These are phyloP conservation scores for Roridomyces roridus DNA, from an alignment of 768 basidiomycete genomes.

Conservation along the genomic window DNA sequence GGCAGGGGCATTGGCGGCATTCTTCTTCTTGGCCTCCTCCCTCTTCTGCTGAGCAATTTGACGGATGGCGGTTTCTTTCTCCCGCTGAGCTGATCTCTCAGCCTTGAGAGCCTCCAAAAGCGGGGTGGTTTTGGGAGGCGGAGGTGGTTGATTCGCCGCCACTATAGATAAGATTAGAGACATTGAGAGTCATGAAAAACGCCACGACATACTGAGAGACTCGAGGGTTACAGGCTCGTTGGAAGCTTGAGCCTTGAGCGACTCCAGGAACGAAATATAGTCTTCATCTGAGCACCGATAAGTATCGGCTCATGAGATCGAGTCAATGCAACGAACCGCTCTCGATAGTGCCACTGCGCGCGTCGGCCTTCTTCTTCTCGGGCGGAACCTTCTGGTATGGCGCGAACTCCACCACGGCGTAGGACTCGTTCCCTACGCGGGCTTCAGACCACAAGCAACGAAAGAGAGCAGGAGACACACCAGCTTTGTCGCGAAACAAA, in stretches of 20 bases:
- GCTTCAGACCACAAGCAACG: constrained; percentile 1
- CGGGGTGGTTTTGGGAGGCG: constrained; percentile 83
- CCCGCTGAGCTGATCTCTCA: constrained; percentile 74
- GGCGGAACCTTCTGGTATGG: constrained; percentile 87
- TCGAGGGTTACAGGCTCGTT: constrained; percentile 70
- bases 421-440: constrained; percentile 82
- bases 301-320: not conserved
- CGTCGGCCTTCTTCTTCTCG: constrained; percentile 79
- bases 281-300: constrained; percentile 66
- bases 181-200: not conserved
- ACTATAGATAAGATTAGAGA: constrained; percentile 45
- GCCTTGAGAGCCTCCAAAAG: constrained; percentile 93
- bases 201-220: constrained; percentile 54
- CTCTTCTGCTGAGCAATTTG: constrained; percentile 79
- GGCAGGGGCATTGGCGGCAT: constrained; percentile 28
- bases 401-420: constrained; percentile 92
- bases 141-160: constrained; percentile 63
- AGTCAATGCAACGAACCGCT: constrained; percentile 59
- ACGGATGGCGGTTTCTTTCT: constrained; percentile 74
- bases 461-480: constrained; percentile 47
- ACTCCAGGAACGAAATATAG: constrained; percentile 81
- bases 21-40: constrained; percentile 43
- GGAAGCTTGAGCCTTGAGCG: constrained; percentile 60
- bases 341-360: constrained; percentile 86
- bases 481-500: constrained; percentile 88